phyloP scores from a whole-genome alignment of 2,329 filamentous ascomycete genomes.

The Monilinia polystroma region DNA sequence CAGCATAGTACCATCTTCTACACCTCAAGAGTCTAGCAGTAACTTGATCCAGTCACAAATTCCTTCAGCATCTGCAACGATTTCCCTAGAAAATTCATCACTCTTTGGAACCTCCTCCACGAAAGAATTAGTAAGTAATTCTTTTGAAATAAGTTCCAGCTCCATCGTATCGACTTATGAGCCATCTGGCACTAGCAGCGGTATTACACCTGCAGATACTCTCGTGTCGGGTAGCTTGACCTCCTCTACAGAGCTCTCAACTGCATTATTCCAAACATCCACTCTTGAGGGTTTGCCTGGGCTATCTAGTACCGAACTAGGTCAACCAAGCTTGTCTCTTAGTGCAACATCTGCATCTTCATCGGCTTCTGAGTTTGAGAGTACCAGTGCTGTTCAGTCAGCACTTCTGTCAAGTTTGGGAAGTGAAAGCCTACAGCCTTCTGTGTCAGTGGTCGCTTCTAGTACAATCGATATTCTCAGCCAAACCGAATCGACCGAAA shows the following conservation, averaged over 20 bases:
- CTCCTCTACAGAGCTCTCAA: neutral
- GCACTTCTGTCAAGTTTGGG: neutral
- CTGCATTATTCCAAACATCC: neutral
- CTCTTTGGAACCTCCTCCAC: neutral
- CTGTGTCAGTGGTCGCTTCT: neutral
- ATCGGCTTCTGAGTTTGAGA: neutral
- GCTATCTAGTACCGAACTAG: neutral
- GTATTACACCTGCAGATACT: neutral
- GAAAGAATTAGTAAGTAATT: neutral
- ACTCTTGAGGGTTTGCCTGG: neutral
- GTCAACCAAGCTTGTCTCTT: neutral
- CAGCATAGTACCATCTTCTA: neutral
- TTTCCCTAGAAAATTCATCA: neutral
- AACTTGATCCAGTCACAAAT: neutral
- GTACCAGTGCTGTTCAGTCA: neutral
- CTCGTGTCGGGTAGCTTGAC: neutral
- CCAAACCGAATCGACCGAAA: neutral
- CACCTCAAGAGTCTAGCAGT: neutral
- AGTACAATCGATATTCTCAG: neutral
- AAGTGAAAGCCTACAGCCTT: constrained; percentile 1
- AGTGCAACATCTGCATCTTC: neutral
- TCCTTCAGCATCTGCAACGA: neutral
- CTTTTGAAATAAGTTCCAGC: neutral
- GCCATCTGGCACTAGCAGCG: neutral
- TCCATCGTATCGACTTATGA: neutral